A percentile compares a stretch with the other conserved stretches of the same genome.
These are phyloP conservation scores for Epicoccum nigrum DNA, from an alignment of 2,329 filamentous ascomycete genomes.

Conservation along the genomic window DNA sequence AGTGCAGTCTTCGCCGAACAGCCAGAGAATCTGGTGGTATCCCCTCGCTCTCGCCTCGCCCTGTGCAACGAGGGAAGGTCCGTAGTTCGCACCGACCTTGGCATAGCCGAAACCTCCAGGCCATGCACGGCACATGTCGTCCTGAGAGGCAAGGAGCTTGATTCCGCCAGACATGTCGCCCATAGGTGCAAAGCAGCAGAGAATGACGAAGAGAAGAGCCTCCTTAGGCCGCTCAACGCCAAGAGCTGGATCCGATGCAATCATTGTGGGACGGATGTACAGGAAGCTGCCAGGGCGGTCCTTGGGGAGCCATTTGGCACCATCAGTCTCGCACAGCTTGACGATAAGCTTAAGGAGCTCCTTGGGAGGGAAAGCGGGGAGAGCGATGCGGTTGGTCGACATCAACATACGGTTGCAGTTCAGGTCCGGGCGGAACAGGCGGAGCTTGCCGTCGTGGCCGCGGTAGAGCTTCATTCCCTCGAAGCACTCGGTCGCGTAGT, in stretches of 20 bases:
- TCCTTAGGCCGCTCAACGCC: constrained; percentile 80
- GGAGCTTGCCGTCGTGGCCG: constrained; percentile 71
- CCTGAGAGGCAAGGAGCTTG: constrained; percentile 76
- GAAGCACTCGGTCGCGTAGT: constrained; percentile 92
- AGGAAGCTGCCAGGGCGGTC: constrained; percentile 72
- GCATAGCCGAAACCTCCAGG: constrained; percentile 90
- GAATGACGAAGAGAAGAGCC: constrained; percentile 87
- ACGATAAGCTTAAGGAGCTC: constrained; percentile 77
- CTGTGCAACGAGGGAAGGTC: constrained; percentile 79
- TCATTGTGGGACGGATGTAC: constrained; percentile 86
- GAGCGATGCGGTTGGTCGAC: constrained; percentile 67
- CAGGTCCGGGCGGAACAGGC: constrained; percentile 76
- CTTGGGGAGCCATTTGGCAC: constrained; percentile 78
- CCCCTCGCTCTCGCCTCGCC: constrained; percentile 74
- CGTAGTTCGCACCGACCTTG: constrained; percentile 94
- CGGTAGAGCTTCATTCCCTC: constrained; percentile 81
- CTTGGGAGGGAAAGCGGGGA: constrained; percentile 73
- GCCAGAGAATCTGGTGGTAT: constrained; percentile 92
- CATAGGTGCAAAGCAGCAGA: constrained; percentile 56
- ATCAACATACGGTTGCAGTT: constrained; percentile 70
- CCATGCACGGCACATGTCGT: constrained; percentile 90
- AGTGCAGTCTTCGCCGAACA: constrained; percentile 76
- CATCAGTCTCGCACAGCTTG: constrained; percentile 74
- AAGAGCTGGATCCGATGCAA: constrained; percentile 79
- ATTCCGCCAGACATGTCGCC: constrained; percentile 52